Base-by-base conservation (phyloP, 106 monocot genomes). In the Posidonia australis region DNA sequence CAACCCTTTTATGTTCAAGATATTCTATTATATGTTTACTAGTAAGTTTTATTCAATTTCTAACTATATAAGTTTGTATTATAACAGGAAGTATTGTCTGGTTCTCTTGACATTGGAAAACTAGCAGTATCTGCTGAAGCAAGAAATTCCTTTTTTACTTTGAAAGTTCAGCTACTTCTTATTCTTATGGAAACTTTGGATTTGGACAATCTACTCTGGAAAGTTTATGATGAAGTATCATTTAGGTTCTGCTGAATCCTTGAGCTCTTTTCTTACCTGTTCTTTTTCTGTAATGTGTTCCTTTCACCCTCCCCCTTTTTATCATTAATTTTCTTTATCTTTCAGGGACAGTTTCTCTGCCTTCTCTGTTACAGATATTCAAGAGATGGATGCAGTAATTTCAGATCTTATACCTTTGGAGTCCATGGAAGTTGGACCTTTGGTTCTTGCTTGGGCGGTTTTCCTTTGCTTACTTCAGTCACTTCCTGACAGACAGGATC, bases 171-270 rank as follows among this genome's bases (percentile, higher is more conserved):
- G 56, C 56, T 98, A 18, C 72, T 90, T 7, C 72, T 98, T 75
- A 73, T 98, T 80, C 84, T 98, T 71, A 83, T 98, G 65, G 90
- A 98, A 81, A 71, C 87, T 10, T 59, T 98, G 74, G 80, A 98
- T 54, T 63, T 98, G 42, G 96, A 98, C 46, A 80, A 77, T 81
- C 87, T 98, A 72, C 79, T 98, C 52, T 51, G 51, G 27, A 77
- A 79, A 82, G 79, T 98, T 63, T 84, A 85, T 77, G 83, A 98
- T 83, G 78, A 87, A 74, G 67, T 83, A 21, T 77, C 90, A 64
- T 81, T 80, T 66, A 90, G 96, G 96, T 90, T 74, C 25, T 42
- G n/a, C 10, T 56, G 46, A 16, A 46, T n/a, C 46, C 26, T 63
- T 21, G 44, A 63, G 14, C 5, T 22, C 14, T 45, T 20, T 46